A percentile compares a stretch with the other conserved stretches of the same genome.
These are phyloP conservation scores for Leucoagaricus sp. DNA, from an alignment of 1,284 basidiomycete genomes.

Conservation along the genomic window DNA sequence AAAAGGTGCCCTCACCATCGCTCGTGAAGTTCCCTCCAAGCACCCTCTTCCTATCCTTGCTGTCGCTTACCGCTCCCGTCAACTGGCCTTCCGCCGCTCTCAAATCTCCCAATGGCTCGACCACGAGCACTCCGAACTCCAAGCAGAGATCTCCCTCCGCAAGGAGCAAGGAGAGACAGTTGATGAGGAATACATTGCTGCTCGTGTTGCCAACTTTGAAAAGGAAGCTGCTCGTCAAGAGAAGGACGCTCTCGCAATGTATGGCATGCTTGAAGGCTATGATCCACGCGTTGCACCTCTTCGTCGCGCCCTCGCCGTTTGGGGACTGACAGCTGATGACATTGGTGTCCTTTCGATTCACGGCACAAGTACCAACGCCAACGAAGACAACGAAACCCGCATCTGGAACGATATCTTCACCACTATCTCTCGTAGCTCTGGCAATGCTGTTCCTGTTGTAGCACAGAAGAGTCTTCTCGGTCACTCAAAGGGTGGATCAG, in stretches of 20 bases:
- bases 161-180: constrained; percentile 55
- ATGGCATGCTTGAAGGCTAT: constrained; percentile 91
- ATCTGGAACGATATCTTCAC: constrained; percentile 96
- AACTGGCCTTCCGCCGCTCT: constrained; percentile 89
- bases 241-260: constrained; percentile 85
- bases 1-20: constrained; percentile 85
- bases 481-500: constrained; percentile 96
- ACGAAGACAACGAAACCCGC: constrained; percentile 96
- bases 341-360: constrained; percentile 90
- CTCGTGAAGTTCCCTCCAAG: constrained; percentile 78
- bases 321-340: constrained; percentile 93
- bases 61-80: constrained; percentile 85
- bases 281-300: constrained; percentile 89
- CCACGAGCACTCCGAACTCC: constrained; percentile 84
- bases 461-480: constrained; percentile 97
- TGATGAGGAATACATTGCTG: constrained; percentile 71
- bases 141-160: constrained; percentile 71
- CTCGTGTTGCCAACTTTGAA: constrained; percentile 82
- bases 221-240: constrained; percentile 89
- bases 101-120: constrained; percentile 94
- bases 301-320: constrained; percentile 93
- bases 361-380: constrained; percentile 95
- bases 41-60: constrained; percentile 79
- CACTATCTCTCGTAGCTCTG: constrained; percentile 84
- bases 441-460: constrained; percentile 95